Conservation (phyloP, 2,329 filamentous ascomycete genomes). For the Aspergillus candidus region DNA sequence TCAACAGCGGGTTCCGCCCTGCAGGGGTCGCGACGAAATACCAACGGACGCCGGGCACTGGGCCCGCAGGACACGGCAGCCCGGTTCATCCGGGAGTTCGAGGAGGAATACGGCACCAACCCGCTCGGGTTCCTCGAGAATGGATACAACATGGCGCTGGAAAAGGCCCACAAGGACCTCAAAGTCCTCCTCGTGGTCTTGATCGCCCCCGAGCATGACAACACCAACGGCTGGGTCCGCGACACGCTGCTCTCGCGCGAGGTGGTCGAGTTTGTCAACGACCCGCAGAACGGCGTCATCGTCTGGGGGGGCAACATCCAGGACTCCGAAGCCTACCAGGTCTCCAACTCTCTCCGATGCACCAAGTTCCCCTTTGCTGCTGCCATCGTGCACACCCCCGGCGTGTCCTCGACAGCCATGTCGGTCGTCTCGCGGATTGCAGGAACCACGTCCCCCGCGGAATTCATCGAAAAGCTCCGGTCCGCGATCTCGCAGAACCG, state of each 20-base stretch:
- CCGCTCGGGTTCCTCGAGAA: constrained; percentile 73
- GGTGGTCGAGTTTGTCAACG: constrained; percentile 66
- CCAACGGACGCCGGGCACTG: constrained; percentile 65
- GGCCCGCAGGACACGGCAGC: constrained; percentile 82
- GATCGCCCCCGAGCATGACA: constrained; percentile 88
- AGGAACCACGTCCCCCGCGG: constrained; percentile 62
- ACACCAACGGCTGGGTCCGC: constrained; percentile 72
- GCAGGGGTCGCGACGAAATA: constrained; percentile 46
- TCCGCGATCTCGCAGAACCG: constrained; percentile 67
- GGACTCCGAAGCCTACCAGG: constrained; percentile 91
- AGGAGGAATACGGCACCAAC: constrained; percentile 75
- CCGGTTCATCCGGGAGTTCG: constrained; percentile 85
- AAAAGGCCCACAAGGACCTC: constrained; percentile 81
- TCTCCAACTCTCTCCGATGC: constrained; percentile 77
- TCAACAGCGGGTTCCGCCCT: constrained; percentile 45
- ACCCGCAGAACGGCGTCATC: constrained; percentile 71
- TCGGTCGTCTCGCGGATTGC: constrained; percentile 74
- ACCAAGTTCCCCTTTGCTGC: constrained; percentile 90
- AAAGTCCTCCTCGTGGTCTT: constrained; percentile 88
- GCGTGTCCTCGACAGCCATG: constrained; percentile 80
- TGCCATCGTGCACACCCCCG: constrained; percentile 79
- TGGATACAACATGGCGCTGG: constrained; percentile 86
- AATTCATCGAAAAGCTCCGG: constrained; percentile 71
- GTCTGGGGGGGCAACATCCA: constrained; percentile 91
- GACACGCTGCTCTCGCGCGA: constrained; percentile 75